A percentile compares a stretch with the other conserved stretches of the same genome.
Conservation (phyloP, 768 basidiomycete species). For the Phallus indusiatus region DNA sequence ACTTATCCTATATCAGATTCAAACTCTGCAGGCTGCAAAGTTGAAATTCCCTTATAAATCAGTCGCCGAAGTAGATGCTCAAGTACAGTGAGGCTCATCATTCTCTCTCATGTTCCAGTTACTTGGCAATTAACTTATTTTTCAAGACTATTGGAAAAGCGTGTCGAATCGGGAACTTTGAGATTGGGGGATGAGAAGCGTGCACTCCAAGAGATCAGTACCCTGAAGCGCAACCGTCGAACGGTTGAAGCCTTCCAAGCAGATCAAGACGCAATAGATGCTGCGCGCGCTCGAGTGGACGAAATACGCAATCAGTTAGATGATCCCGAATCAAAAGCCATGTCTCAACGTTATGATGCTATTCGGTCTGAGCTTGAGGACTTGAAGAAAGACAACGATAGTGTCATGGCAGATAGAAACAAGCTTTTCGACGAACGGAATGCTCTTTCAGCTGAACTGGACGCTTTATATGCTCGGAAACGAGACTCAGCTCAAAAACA, state of each 20-base stretch:
- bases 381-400: constrained; percentile 80
- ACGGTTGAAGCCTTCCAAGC: constrained; percentile 74
- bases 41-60: constrained; percentile 73
- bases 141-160: constrained; percentile 68
- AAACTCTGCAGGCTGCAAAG: constrained; percentile 77
- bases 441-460: constrained; percentile 56
- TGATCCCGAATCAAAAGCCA: constrained; percentile 79
- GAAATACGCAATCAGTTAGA: constrained; percentile 77
- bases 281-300: constrained; percentile 63
- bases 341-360: constrained; percentile 69
- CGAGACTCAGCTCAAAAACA: constrained; percentile 61
- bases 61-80: constrained; percentile 77
- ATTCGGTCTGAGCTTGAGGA: constrained; percentile 81
- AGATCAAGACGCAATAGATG: constrained; percentile 73
- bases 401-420: constrained; percentile 66
- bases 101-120: constrained; percentile 8
- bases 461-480: constrained; percentile 63
- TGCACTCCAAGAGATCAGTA: constrained; percentile 81
- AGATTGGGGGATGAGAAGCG: constrained; percentile 95
- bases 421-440: constrained; percentile 87
- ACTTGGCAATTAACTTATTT: not conserved
- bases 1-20: constrained; percentile 41
- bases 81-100: constrained; percentile 57
- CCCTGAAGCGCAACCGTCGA: constrained; percentile 59
- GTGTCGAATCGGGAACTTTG: constrained; percentile 86